phyloP scores from a whole-genome alignment of 2,329 filamentous ascomycete genomes.

The Hypoxylon sp. region DNA sequence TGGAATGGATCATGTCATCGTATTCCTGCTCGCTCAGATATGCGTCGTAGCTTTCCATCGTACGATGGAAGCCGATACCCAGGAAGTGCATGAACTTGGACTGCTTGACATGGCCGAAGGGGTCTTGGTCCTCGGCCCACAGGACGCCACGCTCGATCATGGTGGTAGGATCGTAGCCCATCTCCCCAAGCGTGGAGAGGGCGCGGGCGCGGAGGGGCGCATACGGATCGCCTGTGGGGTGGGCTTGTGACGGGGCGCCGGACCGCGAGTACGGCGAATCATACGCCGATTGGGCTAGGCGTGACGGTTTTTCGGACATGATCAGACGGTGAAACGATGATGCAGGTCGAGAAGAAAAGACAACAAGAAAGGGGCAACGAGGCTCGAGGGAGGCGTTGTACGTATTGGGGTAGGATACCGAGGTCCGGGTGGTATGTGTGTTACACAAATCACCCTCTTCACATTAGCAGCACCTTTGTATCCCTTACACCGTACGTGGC shows the following conservation, averaged over 20 bases:
- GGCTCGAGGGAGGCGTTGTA: not conserved
- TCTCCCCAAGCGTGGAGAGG: not conserved
- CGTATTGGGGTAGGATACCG: too few relatives aligned
- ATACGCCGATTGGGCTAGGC: not conserved
- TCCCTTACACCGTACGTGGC: too few relatives aligned
- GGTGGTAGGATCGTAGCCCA: not conserved
- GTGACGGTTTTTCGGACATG: not conserved
- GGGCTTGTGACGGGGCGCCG: slow-evolving; percentile 29
- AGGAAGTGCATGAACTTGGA: not conserved
- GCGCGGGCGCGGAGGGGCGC: too few relatives aligned
- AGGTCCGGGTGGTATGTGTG: too few relatives aligned
- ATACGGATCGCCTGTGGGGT: slow-evolving; percentile 35
- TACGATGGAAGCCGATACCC: not conserved
- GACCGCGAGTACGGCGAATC: not conserved
- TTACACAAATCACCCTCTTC: too few relatives aligned
- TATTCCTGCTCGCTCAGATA: not conserved
- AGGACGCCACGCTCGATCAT: not conserved
- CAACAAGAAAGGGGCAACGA: not conserved
- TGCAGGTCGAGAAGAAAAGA: not conserved
- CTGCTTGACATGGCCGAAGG: not conserved
- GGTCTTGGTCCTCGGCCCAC: not conserved
- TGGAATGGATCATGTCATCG: not conserved
- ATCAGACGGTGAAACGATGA: not conserved
- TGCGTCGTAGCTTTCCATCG: not conserved
- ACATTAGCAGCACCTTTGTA: too few relatives aligned